A percentile compares a stretch with the other conserved stretches of the same genome.
Evolutionary conservation across 1,284 basidiomycete species (phyloP).

Genomic region (Irpex rosettiformis): DNA sequence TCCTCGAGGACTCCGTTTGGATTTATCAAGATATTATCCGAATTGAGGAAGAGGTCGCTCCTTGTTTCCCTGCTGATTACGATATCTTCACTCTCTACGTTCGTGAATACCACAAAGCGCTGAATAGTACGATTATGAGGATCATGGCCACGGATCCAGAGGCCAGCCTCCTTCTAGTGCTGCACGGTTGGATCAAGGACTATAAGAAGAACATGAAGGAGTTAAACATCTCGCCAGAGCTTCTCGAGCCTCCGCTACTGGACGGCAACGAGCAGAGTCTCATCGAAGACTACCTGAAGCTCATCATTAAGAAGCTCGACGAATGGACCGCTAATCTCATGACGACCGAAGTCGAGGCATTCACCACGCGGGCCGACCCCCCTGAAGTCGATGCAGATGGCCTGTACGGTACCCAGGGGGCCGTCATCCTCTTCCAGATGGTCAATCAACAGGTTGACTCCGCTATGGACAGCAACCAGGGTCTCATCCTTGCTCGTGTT

Average conservation of each 20-base stretch:
- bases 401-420: constrained; percentile 88
- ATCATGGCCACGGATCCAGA: constrained; percentile 80
- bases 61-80: constrained; percentile 91
- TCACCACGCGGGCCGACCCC: constrained; percentile 78
- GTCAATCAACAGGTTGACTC: constrained; percentile 97
- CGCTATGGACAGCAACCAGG: constrained; percentile 94
- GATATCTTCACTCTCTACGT: constrained; percentile 84
- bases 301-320: constrained; percentile 94
- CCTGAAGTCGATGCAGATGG: constrained; percentile 91
- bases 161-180: constrained; percentile 79
- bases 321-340: constrained; percentile 97
- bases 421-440: constrained; percentile 96
- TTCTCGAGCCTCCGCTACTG: constrained; percentile 85
- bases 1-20: constrained; percentile 84
- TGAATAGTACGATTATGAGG: constrained; percentile 74
- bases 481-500: constrained; percentile 88
- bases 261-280: constrained; percentile 92
- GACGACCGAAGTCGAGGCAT: constrained; percentile 86
- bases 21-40: constrained; percentile 94
- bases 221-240: constrained; percentile 76
- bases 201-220: constrained; percentile 96
- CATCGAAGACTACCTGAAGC: constrained; percentile 93
- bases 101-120: constrained; percentile 89
- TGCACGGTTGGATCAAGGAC: constrained; percentile 94
- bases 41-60: constrained; percentile 84